Percentiles rank a stretch among this genome's conserved stretches.
These are phyloP conservation scores for Penstemon newberryi DNA, from an alignment of 257 asterid genomes.

Conservation along the genomic window DNA sequence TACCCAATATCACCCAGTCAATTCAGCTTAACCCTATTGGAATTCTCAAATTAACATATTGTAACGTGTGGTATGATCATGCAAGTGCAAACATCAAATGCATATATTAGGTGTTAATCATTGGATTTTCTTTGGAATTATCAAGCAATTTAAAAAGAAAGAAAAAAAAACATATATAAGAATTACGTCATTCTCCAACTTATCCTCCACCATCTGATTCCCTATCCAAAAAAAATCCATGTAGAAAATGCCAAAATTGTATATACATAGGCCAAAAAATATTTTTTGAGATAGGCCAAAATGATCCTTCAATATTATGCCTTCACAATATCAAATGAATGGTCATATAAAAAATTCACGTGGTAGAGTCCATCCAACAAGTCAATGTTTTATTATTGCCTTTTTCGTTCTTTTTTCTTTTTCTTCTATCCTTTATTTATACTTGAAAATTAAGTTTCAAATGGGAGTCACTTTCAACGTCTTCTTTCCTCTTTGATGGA, in stretches of 20 bases:
- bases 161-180: background rate
- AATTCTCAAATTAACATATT: background rate
- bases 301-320: background rate
- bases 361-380: conserved; percentile 12
- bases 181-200: conserved; percentile 1
- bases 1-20: too few species aligned
- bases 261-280: background rate
- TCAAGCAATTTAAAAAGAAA: background rate
- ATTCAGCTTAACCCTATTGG: too few species aligned
- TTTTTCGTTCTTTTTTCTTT: background rate
- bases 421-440: background rate
- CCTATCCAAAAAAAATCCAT: conserved; percentile 17
- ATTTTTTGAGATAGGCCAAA: background rate
- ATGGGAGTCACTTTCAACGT: background rate
- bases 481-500: background rate
- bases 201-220: conserved; percentile 20
- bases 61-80: too few species aligned
- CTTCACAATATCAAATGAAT: background rate
- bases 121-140: background rate
- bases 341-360: background rate
- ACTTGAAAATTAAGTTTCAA: background rate
- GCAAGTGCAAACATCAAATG: too few species aligned
- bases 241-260: conserved; percentile 24
- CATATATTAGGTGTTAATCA: background rate
- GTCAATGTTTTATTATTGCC: background rate